These are phyloP conservation scores for Ziziphus jujuba DNA, from an alignment of 306 rosid genomes.

Conservation along the genomic window DNA sequence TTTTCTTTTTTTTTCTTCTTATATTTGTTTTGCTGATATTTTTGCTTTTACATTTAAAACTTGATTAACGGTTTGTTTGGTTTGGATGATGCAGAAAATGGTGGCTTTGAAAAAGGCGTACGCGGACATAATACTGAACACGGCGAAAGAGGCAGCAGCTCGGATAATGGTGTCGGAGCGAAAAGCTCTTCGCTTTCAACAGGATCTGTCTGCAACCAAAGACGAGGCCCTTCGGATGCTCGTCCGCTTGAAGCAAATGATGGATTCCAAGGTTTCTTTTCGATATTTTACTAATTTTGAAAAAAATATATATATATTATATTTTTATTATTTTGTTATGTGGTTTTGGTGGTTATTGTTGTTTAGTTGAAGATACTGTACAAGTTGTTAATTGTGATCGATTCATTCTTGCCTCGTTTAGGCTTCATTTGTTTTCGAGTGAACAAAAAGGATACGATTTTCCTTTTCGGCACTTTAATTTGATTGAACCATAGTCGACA, in stretches of 20 bases:
- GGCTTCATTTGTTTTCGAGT: not conserved
- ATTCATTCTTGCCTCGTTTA: not conserved
- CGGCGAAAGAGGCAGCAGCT: slow-evolving; percentile 77
- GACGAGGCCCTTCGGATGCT: slow-evolving; percentile 65
- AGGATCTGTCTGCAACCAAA: slow-evolving; percentile 47
- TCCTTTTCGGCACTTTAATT: not conserved
- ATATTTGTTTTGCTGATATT: not conserved
- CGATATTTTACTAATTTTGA: not conserved
- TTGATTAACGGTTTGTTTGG: not conserved
- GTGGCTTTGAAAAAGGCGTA: slow-evolving; percentile 72
- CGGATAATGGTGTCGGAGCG: slow-evolving; percentile 65
- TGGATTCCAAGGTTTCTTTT: slow-evolving; percentile 61
- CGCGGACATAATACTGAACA: slow-evolving; percentile 73
- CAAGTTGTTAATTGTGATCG: slow-evolving; percentile 5
- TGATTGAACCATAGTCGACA: not conserved
- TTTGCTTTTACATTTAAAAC: not conserved
- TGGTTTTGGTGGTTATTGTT: not conserved
- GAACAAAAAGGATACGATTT: not conserved
- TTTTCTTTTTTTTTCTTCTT: not conserved
- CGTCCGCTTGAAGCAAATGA: slow-evolving; percentile 54
- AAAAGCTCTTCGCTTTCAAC: slow-evolving; percentile 44
- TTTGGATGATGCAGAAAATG: slow-evolving; percentile 48
- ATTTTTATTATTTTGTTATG: not conserved
- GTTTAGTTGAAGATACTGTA: not conserved
- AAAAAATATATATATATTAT: not conserved